Conservation (phyloP, 1,284 basidiomycete genomes). For the Ustilago crameri region DNA sequence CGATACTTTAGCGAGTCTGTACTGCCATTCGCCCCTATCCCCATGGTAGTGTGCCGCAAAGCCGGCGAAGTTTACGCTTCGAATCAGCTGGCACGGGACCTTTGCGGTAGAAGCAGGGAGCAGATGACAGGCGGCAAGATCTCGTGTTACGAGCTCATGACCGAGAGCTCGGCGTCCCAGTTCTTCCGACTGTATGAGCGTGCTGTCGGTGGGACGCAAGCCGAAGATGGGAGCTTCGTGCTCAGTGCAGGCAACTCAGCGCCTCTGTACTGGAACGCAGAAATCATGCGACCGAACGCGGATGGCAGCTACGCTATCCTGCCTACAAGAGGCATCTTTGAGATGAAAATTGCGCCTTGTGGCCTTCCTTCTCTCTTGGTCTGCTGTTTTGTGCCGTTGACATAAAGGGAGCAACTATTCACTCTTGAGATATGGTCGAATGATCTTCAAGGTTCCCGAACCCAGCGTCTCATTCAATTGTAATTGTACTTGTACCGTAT, state of each 20-base stretch:
- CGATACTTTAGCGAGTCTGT: constrained; percentile 46
- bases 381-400: constrained; percentile 41
- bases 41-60: constrained; percentile 51
- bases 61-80: constrained; percentile 49
- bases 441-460: too few species aligned
- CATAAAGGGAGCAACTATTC: neutral
- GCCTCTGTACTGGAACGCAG: constrained; percentile 49
- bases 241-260: constrained; percentile 23
- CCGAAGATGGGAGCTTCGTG: constrained; percentile 28
- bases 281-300: constrained; percentile 25
- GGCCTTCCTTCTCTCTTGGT: constrained; percentile 48
- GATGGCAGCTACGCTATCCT: constrained; percentile 14
- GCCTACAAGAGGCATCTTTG: constrained; percentile 38
- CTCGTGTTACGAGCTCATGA: constrained; percentile 51
- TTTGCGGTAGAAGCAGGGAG: constrained; percentile 28
- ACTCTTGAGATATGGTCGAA: too few species aligned
- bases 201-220: constrained; percentile 29
- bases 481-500: too few species aligned
- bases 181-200: constrained; percentile 46
- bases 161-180: constrained; percentile 43
- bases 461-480: too few species aligned
- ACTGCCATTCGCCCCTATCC: constrained; percentile 41
- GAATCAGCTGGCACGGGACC: constrained; percentile 37
- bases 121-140: constrained; percentile 40
- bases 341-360: constrained; percentile 55